Conservation (phyloP, 148 eudicot genomes). For the Cornus kousa region DNA sequence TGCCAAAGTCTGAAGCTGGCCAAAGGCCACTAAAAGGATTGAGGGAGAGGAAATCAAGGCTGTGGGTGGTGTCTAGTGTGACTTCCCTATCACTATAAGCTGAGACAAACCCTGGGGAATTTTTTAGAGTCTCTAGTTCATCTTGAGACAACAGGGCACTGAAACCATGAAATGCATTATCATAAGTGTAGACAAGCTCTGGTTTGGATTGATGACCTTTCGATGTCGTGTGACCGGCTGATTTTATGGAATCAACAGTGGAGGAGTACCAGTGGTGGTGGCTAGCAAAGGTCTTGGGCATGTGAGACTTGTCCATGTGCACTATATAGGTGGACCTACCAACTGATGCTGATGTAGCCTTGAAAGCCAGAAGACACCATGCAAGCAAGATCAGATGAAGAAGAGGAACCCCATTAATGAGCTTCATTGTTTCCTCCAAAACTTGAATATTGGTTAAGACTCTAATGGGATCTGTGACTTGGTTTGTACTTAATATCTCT, state of each 20-base stretch:
- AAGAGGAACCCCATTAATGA: background rate
- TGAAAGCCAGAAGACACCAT: background rate
- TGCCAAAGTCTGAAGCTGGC: slow-evolving; percentile 58
- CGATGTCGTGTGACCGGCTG: background rate
- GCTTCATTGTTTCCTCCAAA: background rate
- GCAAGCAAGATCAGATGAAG: background rate
- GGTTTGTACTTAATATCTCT: background rate
- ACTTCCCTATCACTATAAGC: slow-evolving; percentile 36
- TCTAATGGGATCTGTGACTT: background rate
- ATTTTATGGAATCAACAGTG: slow-evolving; percentile 36
- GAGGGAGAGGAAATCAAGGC: slow-evolving; percentile 47
- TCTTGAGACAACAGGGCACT: slow-evolving; percentile 39
- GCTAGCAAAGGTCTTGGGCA: slow-evolving; percentile 55
- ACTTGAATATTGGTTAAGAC: too few species aligned
- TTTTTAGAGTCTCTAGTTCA: slow-evolving; percentile 39
- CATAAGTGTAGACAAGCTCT: slow-evolving; percentile 39
- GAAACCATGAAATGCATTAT: slow-evolving; percentile 56
- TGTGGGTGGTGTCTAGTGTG: slow-evolving; percentile 52
- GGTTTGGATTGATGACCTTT: slow-evolving; percentile 12
- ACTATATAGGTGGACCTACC: slow-evolving; percentile 49
- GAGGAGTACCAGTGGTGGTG: slow-evolving; percentile 70
- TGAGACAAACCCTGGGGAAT: slow-evolving; percentile 37
- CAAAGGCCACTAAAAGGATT: slow-evolving; percentile 44
- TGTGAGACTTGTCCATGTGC: slow-evolving; percentile 59
- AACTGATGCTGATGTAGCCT: slow-evolving; percentile 1